Percentiles rank a stretch among this genome's conserved stretches.
Evolutionary conservation across 371 early-diverging fungal genomes (phyloP).

Genomic region (Mortierella sp.): DNA sequence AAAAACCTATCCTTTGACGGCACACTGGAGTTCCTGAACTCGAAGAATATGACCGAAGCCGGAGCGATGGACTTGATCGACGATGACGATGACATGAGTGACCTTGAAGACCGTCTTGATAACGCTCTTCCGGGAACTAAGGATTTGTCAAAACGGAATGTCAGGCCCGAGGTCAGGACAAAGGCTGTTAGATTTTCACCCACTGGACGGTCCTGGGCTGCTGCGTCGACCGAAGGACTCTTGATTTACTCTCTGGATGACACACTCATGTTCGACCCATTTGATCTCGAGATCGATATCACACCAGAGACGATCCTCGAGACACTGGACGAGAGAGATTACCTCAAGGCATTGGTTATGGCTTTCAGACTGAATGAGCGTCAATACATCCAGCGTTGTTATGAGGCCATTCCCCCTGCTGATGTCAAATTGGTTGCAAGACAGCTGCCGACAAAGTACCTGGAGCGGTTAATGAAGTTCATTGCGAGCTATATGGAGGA

Average conservation of each 20-base stretch:
- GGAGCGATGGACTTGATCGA: slow-evolving; percentile 89
- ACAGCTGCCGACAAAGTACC: slow-evolving; percentile 85
- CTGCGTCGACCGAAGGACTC: slow-evolving; percentile 96
- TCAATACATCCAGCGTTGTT: slow-evolving; percentile 77
- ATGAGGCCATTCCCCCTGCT: slow-evolving; percentile 83
- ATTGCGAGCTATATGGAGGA: slow-evolving; percentile 80
- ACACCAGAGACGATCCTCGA: slow-evolving; percentile 88
- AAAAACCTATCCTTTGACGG: slow-evolving; percentile 94
- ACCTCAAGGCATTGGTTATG: slow-evolving; percentile 89
- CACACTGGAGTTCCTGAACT: slow-evolving; percentile 89
- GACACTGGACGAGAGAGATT: slow-evolving; percentile 78
- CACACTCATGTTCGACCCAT: slow-evolving; percentile 93
- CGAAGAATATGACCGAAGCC: slow-evolving; percentile 94
- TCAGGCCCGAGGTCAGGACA: slow-evolving; percentile 84
- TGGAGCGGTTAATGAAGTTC: slow-evolving; percentile 85
- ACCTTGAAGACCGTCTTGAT: slow-evolving; percentile 88
- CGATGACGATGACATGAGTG: slow-evolving; percentile 79
- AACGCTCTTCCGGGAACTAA: slow-evolving; percentile 88
- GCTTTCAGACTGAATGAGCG: slow-evolving; percentile 92
- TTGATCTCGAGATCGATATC: slow-evolving; percentile 95
- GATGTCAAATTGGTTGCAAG: slow-evolving; percentile 80
- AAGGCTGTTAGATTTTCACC: slow-evolving; percentile 92
- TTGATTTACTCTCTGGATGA: slow-evolving; percentile 95
- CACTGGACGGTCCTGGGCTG: slow-evolving; percentile 94
- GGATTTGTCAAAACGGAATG: slow-evolving; percentile 83